Conservation (phyloP, 441 rosid genomes). For the Syzygium syzygioides region DNA sequence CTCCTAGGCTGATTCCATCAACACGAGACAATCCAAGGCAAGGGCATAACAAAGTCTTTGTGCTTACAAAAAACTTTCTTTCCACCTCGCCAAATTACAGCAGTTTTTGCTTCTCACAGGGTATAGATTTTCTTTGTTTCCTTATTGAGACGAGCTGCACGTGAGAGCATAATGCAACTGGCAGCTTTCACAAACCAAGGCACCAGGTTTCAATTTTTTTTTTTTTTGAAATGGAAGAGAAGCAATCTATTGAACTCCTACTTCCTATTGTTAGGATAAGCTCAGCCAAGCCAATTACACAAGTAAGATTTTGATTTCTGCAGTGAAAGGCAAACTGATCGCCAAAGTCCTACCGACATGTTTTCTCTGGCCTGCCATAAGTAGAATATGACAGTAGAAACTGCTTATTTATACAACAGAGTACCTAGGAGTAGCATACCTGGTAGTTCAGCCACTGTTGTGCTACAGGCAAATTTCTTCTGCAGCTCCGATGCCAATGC, state of each 20-base stretch:
- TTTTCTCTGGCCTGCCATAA: neutral
- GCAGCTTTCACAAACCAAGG: neutral
- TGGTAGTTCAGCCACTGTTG: constrained; percentile 73
- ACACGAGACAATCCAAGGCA: neutral
- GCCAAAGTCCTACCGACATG: neutral
- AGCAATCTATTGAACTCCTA: neutral
- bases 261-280: neutral
- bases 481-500: constrained; percentile 88
- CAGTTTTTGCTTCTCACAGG: neutral
- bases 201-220: neutral
- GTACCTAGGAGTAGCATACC: constrained; percentile 28
- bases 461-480: constrained; percentile 96
- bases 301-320: neutral
- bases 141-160: neutral
- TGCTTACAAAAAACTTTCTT: neutral
- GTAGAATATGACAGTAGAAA: neutral
- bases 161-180: neutral
- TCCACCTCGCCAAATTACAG: neutral
- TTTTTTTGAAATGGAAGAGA: neutral
- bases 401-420: neutral
- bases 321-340: neutral
- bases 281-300: neutral
- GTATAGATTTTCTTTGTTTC: neutral
- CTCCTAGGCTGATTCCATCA: neutral
- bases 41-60: neutral